phyloP scores from a whole-genome alignment of 768 basidiomycete genomes.

The Inosperma sp. region DNA sequence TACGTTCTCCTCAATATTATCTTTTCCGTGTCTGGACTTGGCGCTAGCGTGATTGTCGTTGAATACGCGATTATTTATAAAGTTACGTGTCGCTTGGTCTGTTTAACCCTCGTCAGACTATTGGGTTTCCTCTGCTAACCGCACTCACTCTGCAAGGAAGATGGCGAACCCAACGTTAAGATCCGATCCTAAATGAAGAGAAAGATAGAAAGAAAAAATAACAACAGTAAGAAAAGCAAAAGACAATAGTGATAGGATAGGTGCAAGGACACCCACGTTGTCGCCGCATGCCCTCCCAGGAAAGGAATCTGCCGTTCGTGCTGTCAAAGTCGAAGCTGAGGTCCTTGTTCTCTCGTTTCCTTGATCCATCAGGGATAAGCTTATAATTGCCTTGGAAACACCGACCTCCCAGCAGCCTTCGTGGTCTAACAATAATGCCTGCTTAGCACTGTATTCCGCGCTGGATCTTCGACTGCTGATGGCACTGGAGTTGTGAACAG shows the following conservation, averaged over 20 bases:
- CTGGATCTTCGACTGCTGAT: constrained; percentile 45
- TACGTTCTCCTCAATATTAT: constrained; percentile 5
- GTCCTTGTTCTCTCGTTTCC: constrained; percentile 17
- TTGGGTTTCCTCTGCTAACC: background rate
- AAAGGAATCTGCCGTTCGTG: constrained; percentile 23
- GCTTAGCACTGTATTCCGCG: constrained; percentile 53
- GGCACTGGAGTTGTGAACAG: constrained; percentile 27
- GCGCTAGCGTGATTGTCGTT: constrained; percentile 12
- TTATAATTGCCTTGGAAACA: constrained; percentile 52
- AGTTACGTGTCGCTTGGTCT: constrained; percentile 34
- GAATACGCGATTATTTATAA: constrained; percentile 27
- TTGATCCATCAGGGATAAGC: constrained; percentile 40
- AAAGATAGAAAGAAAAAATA: constrained; percentile 21
- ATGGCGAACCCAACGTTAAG: constrained; percentile 33
- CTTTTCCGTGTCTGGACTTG: constrained; percentile 6
- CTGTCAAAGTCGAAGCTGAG: constrained; percentile 15
- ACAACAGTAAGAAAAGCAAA: constrained; percentile 27
- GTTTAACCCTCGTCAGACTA: background rate
- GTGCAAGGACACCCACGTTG: constrained; percentile 34
- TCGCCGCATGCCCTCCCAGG: constrained; percentile 38
- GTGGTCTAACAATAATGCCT: constrained; percentile 36
- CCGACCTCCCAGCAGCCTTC: constrained; percentile 53
- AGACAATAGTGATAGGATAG: constrained; percentile 22
- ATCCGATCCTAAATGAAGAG: constrained; percentile 24
- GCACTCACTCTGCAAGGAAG: constrained; percentile 36